Percentiles rank a stretch among this genome's conserved stretches.
Conservation (phyloP, 768 basidiomycete genomes). For the Panellus pusillus region DNA sequence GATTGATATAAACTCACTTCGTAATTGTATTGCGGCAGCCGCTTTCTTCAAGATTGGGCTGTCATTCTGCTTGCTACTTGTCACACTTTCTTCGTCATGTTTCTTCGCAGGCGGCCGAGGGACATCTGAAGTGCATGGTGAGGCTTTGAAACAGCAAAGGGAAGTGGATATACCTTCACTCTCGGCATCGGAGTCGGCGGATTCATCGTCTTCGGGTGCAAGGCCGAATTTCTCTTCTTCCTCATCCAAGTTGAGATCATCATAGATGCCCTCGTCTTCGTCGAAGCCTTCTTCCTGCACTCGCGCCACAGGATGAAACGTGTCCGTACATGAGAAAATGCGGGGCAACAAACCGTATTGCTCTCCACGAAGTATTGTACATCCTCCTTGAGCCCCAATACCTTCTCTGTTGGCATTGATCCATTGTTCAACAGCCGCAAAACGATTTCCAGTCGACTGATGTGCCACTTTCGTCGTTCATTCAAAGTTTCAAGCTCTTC, state of each 20-base stretch:
- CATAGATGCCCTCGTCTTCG: constrained; percentile 96
- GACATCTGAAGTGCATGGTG: constrained; percentile 41
- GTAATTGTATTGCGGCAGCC: constrained; percentile 54
- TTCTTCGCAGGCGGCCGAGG: constrained; percentile 70
- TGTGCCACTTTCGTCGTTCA: constrained; percentile 95
- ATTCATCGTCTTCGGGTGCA: constrained; percentile 72
- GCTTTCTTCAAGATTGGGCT: constrained; percentile 84
- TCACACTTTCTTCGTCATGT: constrained; percentile 74
- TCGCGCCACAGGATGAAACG: constrained; percentile 23
- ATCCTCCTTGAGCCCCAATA: constrained; percentile 85
- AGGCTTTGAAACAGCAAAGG: constrained; percentile 5
- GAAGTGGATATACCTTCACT: constrained; percentile 60
- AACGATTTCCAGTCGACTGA: constrained; percentile 88
- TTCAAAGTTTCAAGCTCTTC: constrained; percentile 87
- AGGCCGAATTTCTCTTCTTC: constrained; percentile 93
- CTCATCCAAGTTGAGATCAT: constrained; percentile 95
- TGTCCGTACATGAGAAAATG: constrained; percentile 4
- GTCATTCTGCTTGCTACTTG: constrained; percentile 74
- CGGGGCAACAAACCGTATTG: constrained; percentile 72
- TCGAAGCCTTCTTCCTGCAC: constrained; percentile 94
- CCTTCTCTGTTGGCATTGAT: constrained; percentile 78
- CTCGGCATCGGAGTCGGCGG: constrained; percentile 71
- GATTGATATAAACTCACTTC: constrained; percentile 55
- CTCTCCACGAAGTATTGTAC: constrained; percentile 95
- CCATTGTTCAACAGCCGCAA: constrained; percentile 93